Conservation (phyloP, 1,284 basidiomycete species). For the Psilocybe mexicana region DNA sequence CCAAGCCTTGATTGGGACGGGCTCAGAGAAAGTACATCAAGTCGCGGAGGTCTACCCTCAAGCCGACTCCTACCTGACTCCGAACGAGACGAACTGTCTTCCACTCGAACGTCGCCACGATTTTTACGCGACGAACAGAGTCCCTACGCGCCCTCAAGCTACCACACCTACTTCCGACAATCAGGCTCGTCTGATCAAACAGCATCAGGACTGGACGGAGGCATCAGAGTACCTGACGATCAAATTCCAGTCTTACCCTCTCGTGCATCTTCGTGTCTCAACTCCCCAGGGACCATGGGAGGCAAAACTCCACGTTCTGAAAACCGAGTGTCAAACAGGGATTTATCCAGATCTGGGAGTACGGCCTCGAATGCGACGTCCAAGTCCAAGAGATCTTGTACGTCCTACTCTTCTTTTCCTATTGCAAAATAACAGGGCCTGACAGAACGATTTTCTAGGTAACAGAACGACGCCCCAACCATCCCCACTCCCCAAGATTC, state of each 20-base stretch:
- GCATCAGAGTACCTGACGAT: not conserved
- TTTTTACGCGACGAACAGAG: not conserved
- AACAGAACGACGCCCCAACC: not conserved
- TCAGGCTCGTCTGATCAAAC: not conserved
- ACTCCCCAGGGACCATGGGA: not conserved
- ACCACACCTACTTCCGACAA: not conserved
- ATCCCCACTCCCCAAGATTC: not conserved
- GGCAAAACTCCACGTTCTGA: not conserved
- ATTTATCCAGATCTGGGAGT: not conserved
- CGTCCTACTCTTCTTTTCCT: not conserved
- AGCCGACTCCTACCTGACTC: not conserved
- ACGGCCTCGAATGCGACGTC: not conserved
- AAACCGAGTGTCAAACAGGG: not conserved
- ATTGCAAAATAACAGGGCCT: too few relatives aligned
- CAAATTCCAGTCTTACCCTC: not conserved
- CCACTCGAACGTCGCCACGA: not conserved
- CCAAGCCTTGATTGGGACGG: not conserved
- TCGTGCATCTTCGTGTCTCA: not conserved
- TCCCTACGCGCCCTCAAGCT: not conserved
- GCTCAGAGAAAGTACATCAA: not conserved
- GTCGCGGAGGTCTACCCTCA: not conserved
- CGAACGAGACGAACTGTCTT: not conserved
- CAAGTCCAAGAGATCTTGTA: not conserved
- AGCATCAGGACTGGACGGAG: not conserved
- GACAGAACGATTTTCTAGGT: not conserved